A percentile compares a stretch with the other conserved stretches of the same genome.
Evolutionary conservation across 805 yeast genomes (phyloP).

Genomic region (Nakazawaea ernobii): DNA sequence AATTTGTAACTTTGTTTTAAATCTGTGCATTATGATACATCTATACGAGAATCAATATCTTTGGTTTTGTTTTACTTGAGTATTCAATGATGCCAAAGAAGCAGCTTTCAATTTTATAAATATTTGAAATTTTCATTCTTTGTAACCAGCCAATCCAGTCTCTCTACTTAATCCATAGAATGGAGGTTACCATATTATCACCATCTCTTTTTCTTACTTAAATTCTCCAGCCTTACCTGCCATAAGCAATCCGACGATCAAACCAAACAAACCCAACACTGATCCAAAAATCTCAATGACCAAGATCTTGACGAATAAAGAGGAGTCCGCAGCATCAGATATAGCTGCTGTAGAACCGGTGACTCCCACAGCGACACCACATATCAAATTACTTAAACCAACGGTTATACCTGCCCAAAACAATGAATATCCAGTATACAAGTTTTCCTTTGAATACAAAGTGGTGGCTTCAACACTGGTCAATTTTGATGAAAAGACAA

Average conservation of each 20-base stretch:
- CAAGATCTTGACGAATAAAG: constrained; percentile 89
- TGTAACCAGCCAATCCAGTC: background rate
- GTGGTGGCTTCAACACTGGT: constrained; percentile 58
- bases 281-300: constrained; percentile 98
- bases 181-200: background rate
- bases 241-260: constrained; percentile 95
- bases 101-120: background rate
- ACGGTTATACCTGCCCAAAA: constrained; percentile 99
- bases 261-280: constrained; percentile 90
- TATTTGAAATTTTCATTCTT: background rate
- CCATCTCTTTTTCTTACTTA: constrained; percentile 30
- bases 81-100: background rate
- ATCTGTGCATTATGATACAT: background rate
- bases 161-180: background rate
- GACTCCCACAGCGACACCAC: constrained; percentile 96
- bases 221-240: constrained; percentile 93
- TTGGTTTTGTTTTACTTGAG: too few species aligned
- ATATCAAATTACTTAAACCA: constrained; percentile 85
- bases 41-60: background rate
- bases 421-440: constrained; percentile 90
- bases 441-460: constrained; percentile 71
- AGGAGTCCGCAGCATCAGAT: constrained; percentile 94
- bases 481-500: constrained; percentile 90
- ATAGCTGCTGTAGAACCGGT: constrained; percentile 99
- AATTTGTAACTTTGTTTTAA: background rate